Conservation (phyloP, 352 stramenopile genomes). For the Globisporangium radiosum region DNA sequence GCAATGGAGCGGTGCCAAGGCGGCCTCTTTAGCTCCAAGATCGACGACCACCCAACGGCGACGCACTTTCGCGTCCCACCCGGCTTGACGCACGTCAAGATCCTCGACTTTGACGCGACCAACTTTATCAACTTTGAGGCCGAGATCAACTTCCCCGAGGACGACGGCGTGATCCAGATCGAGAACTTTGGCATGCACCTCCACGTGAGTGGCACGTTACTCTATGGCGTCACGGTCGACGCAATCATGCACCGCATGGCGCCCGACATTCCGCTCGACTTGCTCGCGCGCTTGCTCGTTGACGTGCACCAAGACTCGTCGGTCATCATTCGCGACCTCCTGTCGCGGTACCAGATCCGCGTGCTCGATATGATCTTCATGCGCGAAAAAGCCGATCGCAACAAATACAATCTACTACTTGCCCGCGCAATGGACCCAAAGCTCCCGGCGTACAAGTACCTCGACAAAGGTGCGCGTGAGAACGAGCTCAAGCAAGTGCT, state of each 20-base stretch:
- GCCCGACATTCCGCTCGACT: slow-evolving; percentile 93
- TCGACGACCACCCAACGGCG: slow-evolving; percentile 81
- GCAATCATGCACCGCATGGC: slow-evolving; percentile 96
- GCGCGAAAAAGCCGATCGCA: slow-evolving; percentile 88
- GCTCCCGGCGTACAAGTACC: slow-evolving; percentile 94
- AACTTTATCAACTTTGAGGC: slow-evolving; percentile 98
- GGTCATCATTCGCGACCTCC: slow-evolving; percentile 91
- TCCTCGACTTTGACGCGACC: slow-evolving; percentile 96
- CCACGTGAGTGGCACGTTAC: slow-evolving; percentile 58
- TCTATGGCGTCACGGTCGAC: slow-evolving; percentile 90
- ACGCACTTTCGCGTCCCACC: slow-evolving; percentile 87
- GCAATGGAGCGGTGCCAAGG: slow-evolving; percentile 95
- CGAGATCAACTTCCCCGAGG: slow-evolving; percentile 95
- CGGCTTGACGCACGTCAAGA: slow-evolving; percentile 94
- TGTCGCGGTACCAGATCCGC: slow-evolving; percentile 94
- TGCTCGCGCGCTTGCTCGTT: slow-evolving; percentile 93
- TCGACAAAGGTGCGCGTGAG: slow-evolving; percentile 96
- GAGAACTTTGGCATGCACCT: slow-evolving; percentile 94
- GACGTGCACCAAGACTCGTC: slow-evolving; percentile 96
- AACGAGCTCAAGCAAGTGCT: slow-evolving; percentile 97
- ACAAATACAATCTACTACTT: slow-evolving; percentile 98
- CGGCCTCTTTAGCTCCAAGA: slow-evolving; percentile 93
- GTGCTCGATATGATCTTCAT: slow-evolving; percentile 96
- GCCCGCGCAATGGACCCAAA: slow-evolving; percentile 94
- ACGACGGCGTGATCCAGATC: slow-evolving; percentile 92